These are phyloP conservation scores for Epichloe elymi DNA, from an alignment of 2,329 filamentous ascomycete species.

Conservation along the genomic window DNA sequence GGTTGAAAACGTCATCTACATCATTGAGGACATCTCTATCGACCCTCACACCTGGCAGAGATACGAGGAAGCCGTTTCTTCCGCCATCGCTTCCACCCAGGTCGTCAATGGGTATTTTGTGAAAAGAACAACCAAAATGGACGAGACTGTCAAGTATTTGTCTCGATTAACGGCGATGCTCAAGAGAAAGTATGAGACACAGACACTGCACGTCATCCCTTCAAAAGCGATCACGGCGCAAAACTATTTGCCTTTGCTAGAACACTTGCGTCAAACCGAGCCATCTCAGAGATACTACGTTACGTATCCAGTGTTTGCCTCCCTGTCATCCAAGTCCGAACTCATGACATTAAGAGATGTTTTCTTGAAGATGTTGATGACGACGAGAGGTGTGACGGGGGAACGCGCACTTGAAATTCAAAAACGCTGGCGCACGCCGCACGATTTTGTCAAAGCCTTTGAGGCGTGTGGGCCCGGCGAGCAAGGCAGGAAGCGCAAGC, in stretches of 20 bases:
- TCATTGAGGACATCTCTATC: slow-evolving; percentile 61
- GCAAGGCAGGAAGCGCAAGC: slow-evolving; percentile 40
- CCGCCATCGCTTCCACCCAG: slow-evolving; percentile 64
- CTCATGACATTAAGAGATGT: slow-evolving; percentile 60
- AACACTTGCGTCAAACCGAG: slow-evolving; percentile 41
- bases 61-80: slow-evolving; percentile 55
- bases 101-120: slow-evolving; percentile 70
- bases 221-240: slow-evolving; percentile 46
- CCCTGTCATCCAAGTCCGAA: slow-evolving; percentile 62
- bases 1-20: slow-evolving; percentile 63
- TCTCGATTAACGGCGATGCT: slow-evolving; percentile 58
- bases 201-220: slow-evolving; percentile 49
- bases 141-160: slow-evolving; percentile 67
- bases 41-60: slow-evolving; percentile 38
- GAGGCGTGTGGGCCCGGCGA: slow-evolving; percentile 37
- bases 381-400: slow-evolving; percentile 61
- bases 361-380: slow-evolving; percentile 80
- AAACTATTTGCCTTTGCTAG: slow-evolving; percentile 53
- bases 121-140: slow-evolving; percentile 61
- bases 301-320: slow-evolving; percentile 58
- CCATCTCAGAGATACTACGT: slow-evolving; percentile 43
- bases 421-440: slow-evolving; percentile 62
- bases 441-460: slow-evolving; percentile 58
- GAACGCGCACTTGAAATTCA: slow-evolving; percentile 74
- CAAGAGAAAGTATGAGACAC: slow-evolving; percentile 48